Conservation (phyloP, 2,329 filamentous ascomycete species). For the Verruconis gallopava region DNA sequence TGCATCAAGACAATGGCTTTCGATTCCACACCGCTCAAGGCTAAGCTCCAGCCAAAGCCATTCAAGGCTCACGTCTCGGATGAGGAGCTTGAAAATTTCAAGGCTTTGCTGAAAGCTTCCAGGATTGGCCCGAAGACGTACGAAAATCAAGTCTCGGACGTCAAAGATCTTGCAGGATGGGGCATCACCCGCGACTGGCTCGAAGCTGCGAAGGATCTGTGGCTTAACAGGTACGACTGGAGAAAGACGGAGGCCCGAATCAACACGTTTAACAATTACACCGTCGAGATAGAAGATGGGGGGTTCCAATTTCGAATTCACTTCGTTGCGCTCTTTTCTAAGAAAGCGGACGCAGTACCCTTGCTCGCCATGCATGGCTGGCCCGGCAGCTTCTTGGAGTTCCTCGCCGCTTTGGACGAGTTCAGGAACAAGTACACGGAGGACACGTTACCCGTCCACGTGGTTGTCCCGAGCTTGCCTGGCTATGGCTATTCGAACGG, state of each 20-base stretch:
- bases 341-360: slow-evolving; percentile 36
- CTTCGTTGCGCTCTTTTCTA: slow-evolving; percentile 43
- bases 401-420: slow-evolving; percentile 37
- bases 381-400: slow-evolving; percentile 43
- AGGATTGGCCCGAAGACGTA: slow-evolving; percentile 36
- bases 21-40: too few relatives aligned
- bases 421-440: slow-evolving; percentile 34
- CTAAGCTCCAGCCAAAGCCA: slow-evolving; percentile 25
- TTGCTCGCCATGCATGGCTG: slow-evolving; percentile 43
- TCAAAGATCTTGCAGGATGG: too few relatives aligned
- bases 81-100: slow-evolving; percentile 32
- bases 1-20: too few relatives aligned
- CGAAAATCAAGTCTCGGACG: slow-evolving; percentile 33
- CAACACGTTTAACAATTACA: slow-evolving; percentile 3
- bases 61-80: slow-evolving; percentile 33
- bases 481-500: slow-evolving; percentile 40
- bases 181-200: slow-evolving; percentile 38
- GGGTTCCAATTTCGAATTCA: slow-evolving; percentile 25
- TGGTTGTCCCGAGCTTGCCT: slow-evolving; percentile 43
- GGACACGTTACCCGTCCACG: slow-evolving; percentile 39
- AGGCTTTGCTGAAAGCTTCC: slow-evolving; percentile 34
- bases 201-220: slow-evolving; percentile 22
- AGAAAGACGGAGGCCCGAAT: background rate
- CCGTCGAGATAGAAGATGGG: background rate
- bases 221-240: slow-evolving; percentile 11